Evolutionary conservation across 2,329 filamentous ascomycete species (phyloP).

Genomic region (Calycina herbarum): DNA sequence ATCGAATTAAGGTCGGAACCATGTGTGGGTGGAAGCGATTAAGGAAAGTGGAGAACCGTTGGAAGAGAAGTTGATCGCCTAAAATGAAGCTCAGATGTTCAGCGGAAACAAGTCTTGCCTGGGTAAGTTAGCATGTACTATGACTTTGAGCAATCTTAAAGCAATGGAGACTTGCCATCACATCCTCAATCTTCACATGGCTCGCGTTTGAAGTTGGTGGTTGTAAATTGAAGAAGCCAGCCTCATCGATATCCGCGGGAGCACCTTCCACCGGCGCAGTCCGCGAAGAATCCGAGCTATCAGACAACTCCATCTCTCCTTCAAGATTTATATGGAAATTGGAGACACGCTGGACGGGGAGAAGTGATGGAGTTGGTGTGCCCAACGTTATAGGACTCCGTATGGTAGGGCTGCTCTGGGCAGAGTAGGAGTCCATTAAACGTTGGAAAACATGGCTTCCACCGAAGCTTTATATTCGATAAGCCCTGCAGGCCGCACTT

Average conservation of each 20-base stretch:
- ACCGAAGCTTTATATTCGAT: neutral
- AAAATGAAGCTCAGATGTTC: slow-evolving; percentile 24
- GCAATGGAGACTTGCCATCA: slow-evolving; percentile 8
- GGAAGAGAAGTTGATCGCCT: slow-evolving; percentile 22
- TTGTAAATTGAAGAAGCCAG: slow-evolving; percentile 12
- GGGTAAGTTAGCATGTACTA: neutral
- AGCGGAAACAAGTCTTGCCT: slow-evolving; percentile 9
- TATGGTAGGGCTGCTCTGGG: slow-evolving; percentile 2
- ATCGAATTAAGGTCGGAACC: slow-evolving; percentile 26
- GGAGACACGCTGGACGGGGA: neutral
- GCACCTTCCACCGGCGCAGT: neutral
- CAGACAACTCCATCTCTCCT: neutral
- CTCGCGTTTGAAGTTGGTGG: slow-evolving; percentile 9
- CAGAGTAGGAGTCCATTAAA: neutral
- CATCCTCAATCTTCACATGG: slow-evolving; percentile 9
- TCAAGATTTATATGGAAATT: neutral
- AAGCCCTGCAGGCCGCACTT: neutral
- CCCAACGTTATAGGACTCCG: neutral
- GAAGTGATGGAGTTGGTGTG: neutral
- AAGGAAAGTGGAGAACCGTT: slow-evolving; percentile 26
- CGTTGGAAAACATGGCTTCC: neutral
- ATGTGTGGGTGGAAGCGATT: slow-evolving; percentile 26
- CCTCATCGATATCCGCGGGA: neutral
- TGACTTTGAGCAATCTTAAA: neutral
- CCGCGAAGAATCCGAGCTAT: neutral